A percentile compares a stretch with the other conserved stretches of the same genome.
Evolutionary conservation across 2,329 filamentous ascomycete genomes (phyloP).

Genomic region (Pseudogymnoascus sp.): DNA sequence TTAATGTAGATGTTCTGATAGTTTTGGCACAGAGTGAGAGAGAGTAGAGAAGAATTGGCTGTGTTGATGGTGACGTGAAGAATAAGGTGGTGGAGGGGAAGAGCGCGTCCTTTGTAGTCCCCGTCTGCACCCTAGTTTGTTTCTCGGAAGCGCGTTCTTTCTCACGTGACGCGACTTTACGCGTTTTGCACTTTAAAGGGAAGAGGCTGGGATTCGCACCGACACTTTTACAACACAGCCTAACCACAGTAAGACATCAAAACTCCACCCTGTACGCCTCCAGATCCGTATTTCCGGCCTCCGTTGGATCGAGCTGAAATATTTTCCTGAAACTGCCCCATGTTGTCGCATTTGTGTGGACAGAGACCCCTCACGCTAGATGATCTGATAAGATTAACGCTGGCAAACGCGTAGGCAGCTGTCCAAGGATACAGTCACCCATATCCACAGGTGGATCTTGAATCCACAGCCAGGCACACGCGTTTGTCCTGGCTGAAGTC

Average conservation of each 20-base stretch:
- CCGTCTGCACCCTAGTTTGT: constrained; percentile 9
- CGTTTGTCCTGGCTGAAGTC: not conserved
- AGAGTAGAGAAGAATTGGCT: constrained; percentile 14
- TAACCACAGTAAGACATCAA: not conserved
- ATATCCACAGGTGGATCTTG: not conserved
- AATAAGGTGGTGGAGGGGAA: constrained; percentile 4
- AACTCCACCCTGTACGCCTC: not conserved
- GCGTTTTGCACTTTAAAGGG: constrained; percentile 6
- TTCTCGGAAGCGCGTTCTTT: not conserved
- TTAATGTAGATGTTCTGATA: constrained; percentile 8
- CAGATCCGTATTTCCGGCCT: constrained; percentile 1
- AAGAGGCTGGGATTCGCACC: constrained; percentile 7
- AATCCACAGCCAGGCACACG: not conserved
- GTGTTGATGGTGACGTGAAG: constrained; percentile 13
- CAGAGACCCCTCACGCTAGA: constrained; percentile 7
- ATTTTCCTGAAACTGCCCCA: constrained; percentile 3
- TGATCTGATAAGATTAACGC: constrained; percentile 7
- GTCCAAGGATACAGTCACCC: not conserved
- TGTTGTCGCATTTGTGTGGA: constrained; percentile 2
- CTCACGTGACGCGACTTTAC: constrained; percentile 9
- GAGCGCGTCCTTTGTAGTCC: constrained; percentile 9
- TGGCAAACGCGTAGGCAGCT: not conserved
- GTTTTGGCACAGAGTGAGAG: constrained; percentile 17
- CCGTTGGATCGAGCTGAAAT: not conserved
- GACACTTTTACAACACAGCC: constrained; percentile 3